These are phyloP conservation scores for Phytophthora podocarpi DNA, from an alignment of 352 stramenopile species.

Conservation along the genomic window DNA sequence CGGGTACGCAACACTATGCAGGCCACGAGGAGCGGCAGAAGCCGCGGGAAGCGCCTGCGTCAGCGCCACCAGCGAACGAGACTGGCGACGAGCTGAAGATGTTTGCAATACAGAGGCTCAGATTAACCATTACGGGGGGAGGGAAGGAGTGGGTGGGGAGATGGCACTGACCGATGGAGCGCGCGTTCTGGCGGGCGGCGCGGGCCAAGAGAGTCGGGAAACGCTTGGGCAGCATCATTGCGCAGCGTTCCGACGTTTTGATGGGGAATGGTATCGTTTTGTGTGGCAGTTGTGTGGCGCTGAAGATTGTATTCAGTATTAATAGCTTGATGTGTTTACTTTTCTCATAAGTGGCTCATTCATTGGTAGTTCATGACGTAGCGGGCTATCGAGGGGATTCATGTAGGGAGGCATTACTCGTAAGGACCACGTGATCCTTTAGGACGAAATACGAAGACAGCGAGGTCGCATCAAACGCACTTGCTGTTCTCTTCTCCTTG, in stretches of 20 bases:
- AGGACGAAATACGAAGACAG: slow-evolving; percentile 15
- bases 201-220: slow-evolving; percentile 26
- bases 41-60: slow-evolving; percentile 2
- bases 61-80: slow-evolving; percentile 9
- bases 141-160: neutral
- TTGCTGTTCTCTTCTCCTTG: slow-evolving; percentile 20
- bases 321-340: neutral
- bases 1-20: slow-evolving; percentile 17
- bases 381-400: slow-evolving; percentile 12
- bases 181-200: slow-evolving; percentile 16
- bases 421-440: slow-evolving; percentile 10
- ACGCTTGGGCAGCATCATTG: slow-evolving; percentile 30
- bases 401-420: slow-evolving; percentile 16
- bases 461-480: slow-evolving; percentile 18
- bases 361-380: slow-evolving; percentile 17
- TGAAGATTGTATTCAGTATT: neutral
- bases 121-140: neutral
- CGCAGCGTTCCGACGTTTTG: neutral
- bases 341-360: slow-evolving; percentile 2
- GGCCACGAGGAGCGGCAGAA: neutral
- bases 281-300: slow-evolving; percentile 18
- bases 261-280: slow-evolving; percentile 10
- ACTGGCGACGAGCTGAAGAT: slow-evolving; percentile 7
- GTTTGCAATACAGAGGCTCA: neutral
- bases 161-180: slow-evolving; percentile 2